Percentiles rank a stretch among this genome's conserved stretches.
These are phyloP conservation scores for Hyphodiscus hymeniophilus DNA, from an alignment of 495 filamentous ascomycete genomes.

Conservation along the genomic window DNA sequence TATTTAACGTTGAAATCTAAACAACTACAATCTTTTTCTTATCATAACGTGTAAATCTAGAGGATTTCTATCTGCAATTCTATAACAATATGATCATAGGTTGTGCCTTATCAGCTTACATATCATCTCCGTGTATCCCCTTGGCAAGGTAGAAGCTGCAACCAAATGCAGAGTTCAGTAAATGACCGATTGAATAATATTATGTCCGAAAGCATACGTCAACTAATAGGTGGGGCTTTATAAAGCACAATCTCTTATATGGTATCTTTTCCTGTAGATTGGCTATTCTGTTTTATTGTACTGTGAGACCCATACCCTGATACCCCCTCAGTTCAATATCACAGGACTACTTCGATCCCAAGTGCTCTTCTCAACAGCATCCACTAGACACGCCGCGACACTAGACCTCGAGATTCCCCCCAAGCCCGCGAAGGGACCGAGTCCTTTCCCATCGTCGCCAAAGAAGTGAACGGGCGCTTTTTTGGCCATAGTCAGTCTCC, in stretches of 20 bases:
- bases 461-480: conserved; percentile 25
- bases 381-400: conserved; percentile 34
- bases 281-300: conserved; percentile 14
- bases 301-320: conserved; percentile 14
- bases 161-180: conserved; percentile 8
- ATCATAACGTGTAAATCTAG: too few relatives aligned
- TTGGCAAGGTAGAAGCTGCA: conserved; percentile 5
- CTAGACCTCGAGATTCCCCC: conserved; percentile 30
- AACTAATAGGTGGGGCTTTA: conserved; percentile 6
- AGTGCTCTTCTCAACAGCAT: conserved; percentile 28
- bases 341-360: conserved; percentile 32
- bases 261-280: conserved; percentile 8
- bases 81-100: too few relatives aligned
- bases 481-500: conserved; percentile 27
- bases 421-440: conserved; percentile 21
- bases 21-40: too few relatives aligned
- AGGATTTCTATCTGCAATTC: too few relatives aligned
- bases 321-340: conserved; percentile 27
- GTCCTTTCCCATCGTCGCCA: conserved; percentile 29
- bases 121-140: too few relatives aligned
- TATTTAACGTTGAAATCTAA: too few relatives aligned
- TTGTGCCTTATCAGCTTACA: too few relatives aligned
- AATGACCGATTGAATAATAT: too few relatives aligned
- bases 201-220: conserved; percentile 10
- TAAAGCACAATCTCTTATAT: conserved; percentile 7